Conservation (phyloP, 257 asterid species). For the Gynochthodes officinalis region DNA sequence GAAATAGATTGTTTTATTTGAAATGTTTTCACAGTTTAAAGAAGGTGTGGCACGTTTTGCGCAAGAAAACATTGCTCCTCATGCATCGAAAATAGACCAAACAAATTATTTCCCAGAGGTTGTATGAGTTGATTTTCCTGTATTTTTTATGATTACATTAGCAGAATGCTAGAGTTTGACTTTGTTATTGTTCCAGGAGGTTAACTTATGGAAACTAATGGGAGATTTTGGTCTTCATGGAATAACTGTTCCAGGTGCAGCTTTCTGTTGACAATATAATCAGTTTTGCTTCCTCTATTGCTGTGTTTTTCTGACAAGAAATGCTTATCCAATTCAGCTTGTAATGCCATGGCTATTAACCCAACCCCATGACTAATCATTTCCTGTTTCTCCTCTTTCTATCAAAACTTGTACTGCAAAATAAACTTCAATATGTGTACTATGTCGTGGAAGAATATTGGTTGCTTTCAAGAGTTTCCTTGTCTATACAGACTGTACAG, state of each 20-base stretch:
- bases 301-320: neutral
- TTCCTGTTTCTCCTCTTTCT: neutral
- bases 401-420: neutral
- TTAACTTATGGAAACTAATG: slow-evolving; percentile 93
- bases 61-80: slow-evolving; percentile 90
- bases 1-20: neutral
- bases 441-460: neutral
- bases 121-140: slow-evolving; percentile 6
- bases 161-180: slow-evolving; percentile 17
- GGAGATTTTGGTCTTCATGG: slow-evolving; percentile 96
- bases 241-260: slow-evolving; percentile 87
- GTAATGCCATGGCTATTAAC: neutral
- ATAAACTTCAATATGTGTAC: neutral
- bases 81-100: slow-evolving; percentile 77
- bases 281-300: too few species aligned
- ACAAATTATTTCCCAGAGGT: slow-evolving; percentile 88
- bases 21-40: slow-evolving; percentile 54
- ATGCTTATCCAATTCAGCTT: neutral
- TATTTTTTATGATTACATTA: slow-evolving; percentile 3
- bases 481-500: neutral
- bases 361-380: neutral
- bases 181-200: slow-evolving; percentile 49
- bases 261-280: slow-evolving; percentile 5
- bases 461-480: neutral
- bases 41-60: slow-evolving; percentile 95